Base-by-base conservation (phyloP, 306 rosid genomes). In the Rosa rugosa region DNA sequence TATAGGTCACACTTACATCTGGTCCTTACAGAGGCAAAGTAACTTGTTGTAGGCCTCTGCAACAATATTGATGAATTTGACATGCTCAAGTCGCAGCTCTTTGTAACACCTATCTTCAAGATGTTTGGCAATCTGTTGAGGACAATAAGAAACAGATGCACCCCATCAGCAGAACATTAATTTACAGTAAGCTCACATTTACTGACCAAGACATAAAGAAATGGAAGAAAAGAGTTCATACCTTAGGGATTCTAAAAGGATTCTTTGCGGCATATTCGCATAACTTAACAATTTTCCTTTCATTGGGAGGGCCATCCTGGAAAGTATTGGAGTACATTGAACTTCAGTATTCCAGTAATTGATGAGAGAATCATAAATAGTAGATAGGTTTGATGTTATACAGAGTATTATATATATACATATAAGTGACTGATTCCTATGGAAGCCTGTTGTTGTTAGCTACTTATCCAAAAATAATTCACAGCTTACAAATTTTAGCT, bases 191-290 rank as follows among this genome's bases (percentile, higher is more conserved):
- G 59, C 38, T 22, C 53, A 69, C 53, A 12, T 62, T 20, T 76
- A 68, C 53, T n/a, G 65, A 71, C 47, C 6, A 77, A 20, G 8
- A 18, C 14, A 56, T 44, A 31, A 18, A 62, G 6, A 59, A 36
- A 40, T 18, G 14, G 75, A 27, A 68, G 47, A n/a, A 9, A 76
- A 56, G 13, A 69, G n/a, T 46, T 50, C 41, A 41, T 50, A 96
- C 99, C 98, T 96, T 96, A 0, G 97, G 99, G 83, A 96, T 93
- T 64, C 98, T 92, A 75, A 91, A 81, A 40, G 97, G 98, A 46
- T 96, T 96, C 85, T 81, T 93, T 8, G 97, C 85, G 11, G 99
- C 99, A 90, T 96, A 96, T 80, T 91, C 99, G 72, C 99, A 96
- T 80, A 96, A 84, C 84, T 93, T 96, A 47, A 87, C 79, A 75